Percentiles rank a stretch among this genome's conserved stretches.
Conservation (phyloP, 306 rosid species). For the Purshia tridentata region DNA sequence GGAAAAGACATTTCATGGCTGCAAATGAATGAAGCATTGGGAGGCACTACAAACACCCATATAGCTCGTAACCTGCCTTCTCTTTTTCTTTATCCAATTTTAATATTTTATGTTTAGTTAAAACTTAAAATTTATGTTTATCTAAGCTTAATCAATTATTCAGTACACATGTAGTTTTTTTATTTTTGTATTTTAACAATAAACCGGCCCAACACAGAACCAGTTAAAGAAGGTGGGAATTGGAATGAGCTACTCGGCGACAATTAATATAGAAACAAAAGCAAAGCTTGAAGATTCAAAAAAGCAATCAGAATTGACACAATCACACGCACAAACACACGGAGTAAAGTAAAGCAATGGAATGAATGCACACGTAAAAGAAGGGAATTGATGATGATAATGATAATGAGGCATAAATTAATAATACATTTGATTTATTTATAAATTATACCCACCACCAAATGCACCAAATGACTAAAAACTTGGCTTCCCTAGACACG, state of each 20-base stretch:
- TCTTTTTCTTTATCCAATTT: no score
- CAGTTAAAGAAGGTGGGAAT: no score
- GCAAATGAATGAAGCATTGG: conserved; percentile 1
- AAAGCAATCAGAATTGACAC: background rate
- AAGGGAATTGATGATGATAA: conserved; percentile 46
- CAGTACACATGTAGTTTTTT: no score
- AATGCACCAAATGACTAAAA: conserved; percentile 13
- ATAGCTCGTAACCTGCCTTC: background rate
- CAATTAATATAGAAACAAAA: no score
- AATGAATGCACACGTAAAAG: conserved; percentile 47
- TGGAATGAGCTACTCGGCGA: no score
- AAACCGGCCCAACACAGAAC: no score
- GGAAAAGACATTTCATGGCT: conserved; percentile 24
- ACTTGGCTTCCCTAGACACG: conserved; percentile 33
- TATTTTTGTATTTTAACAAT: no score
- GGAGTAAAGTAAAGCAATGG: conserved; percentile 9
- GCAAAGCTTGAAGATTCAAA: conserved; percentile 16
- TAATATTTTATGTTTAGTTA: no score
- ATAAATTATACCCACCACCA: conserved; percentile 31
- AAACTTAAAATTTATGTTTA: no score
- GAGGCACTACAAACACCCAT: background rate
- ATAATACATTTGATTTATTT: no score
- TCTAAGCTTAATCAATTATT: no score
- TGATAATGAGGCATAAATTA: conserved; percentile 23
- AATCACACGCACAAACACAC: background rate